These are phyloP conservation scores for Magnolia officinalis DNA, from an alignment of 164 flowering plant genomes.

Conservation along the genomic window DNA sequence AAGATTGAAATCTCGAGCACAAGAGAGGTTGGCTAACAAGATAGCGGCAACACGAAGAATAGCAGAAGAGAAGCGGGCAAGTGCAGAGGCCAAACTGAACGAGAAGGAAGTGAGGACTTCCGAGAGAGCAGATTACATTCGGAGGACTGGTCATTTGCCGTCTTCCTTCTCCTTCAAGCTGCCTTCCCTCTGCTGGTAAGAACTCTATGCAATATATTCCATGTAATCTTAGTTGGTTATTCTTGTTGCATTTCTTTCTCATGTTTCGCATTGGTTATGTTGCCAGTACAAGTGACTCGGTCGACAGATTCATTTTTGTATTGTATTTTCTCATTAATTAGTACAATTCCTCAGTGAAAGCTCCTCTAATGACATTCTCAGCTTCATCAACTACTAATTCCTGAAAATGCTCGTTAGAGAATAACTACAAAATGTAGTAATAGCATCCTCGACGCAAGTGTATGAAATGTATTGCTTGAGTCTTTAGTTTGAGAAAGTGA, in stretches of 20 bases:
- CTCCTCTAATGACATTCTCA: not conserved
- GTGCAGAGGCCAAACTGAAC: constrained; percentile 78
- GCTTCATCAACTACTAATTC: not conserved
- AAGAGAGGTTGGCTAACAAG: constrained; percentile 71
- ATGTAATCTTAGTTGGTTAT: constrained; percentile 8
- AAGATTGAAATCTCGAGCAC: constrained; percentile 75
- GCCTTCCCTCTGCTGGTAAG: constrained; percentile 84
- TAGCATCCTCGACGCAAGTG: too few relatives aligned
- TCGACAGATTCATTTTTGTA: not conserved
- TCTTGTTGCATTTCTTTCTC: constrained; percentile 8
- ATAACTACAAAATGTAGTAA: too few relatives aligned
- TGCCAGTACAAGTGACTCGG: too few relatives aligned
- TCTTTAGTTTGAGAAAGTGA: too few relatives aligned
- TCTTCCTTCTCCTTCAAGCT: constrained; percentile 67
- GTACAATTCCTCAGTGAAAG: not conserved
- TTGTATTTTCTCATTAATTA: not conserved
- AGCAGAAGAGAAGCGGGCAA: constrained; percentile 85
- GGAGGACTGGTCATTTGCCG: constrained; percentile 86
- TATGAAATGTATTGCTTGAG: too few relatives aligned
- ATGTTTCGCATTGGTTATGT: not conserved
- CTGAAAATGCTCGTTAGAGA: not conserved
- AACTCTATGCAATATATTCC: not conserved
- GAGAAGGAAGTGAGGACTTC: constrained; percentile 76
- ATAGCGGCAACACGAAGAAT: constrained; percentile 71
- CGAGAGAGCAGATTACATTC: constrained; percentile 81